Base-by-base conservation (phyloP, 1,139 yeast species). In the Sugiyamaella xylanicola region DNA sequence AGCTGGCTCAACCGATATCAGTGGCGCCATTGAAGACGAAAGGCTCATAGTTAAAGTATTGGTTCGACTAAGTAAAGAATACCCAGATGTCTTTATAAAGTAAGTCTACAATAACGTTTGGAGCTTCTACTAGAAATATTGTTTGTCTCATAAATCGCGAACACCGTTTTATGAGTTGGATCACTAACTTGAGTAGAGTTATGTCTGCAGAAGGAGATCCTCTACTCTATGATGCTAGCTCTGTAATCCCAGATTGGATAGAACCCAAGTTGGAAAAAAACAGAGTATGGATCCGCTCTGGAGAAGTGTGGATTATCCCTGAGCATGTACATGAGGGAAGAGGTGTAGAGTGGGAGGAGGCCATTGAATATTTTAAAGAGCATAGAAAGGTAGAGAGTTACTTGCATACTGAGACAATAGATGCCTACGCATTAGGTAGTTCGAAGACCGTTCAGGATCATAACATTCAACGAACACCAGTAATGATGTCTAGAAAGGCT, bases 171-270 rank as follows among this genome's bases (percentile, higher is more conserved):
- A n/a, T n/a, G n/a, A n/a, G n/a, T n/a, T n/a, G n/a, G n/a, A n/a
- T n/a, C n/a, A n/a, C n/a, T n/a, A n/a, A n/a, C n/a, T n/a, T n/a
- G n/a, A n/a, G n/a, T n/a, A n/a, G n/a, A n/a, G n/a, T n/a, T n/a
- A n/a, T n/a, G n/a, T n/a, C n/a, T n/a, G n/a, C 79, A 0, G 86
- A 81, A 51, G 82, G 83, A 2, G 90, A 85, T 57, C 78, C 81
- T 49, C 54, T 85, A 2, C 65, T 85, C 51, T 77, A 80, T 9
- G 83, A 81, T 55, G 74, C 79, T 2, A 73, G 78, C 39, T 78
- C 79, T 11, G 56, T 63, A 2, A 55, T 79, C 1, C 83, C 82
- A 0, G 72, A 70, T 1, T 78, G 82, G 78, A 61, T 80, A 7
- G 70, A 69, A 9, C 81, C 82, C 0, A 71, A 66, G 3, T 67